Evolutionary conservation across 345 rosid species (phyloP).

Genomic region (Brassica nigra): DNA sequence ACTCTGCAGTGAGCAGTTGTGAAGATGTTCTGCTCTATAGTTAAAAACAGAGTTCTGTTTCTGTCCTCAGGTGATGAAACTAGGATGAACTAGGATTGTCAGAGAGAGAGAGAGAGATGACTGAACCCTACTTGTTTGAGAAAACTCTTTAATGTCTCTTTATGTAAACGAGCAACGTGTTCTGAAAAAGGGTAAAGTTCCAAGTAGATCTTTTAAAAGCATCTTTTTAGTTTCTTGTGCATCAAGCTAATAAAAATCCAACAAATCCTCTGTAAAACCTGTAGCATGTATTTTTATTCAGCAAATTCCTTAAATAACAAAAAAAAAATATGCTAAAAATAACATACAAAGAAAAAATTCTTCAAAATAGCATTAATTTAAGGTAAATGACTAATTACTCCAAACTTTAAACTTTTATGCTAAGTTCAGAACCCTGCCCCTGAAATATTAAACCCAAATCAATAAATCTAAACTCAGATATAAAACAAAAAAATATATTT

Average conservation of each 20-base stretch:
- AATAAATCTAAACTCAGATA: too few species aligned
- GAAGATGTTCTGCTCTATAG: constrained; percentile 34
- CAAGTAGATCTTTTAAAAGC: neutral
- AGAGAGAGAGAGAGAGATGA: constrained; percentile 26
- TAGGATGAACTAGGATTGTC: constrained; percentile 15
- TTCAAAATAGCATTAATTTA: too few species aligned
- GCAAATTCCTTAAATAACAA: too few species aligned
- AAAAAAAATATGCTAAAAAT: too few species aligned
- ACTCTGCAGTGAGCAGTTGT: constrained; percentile 57
- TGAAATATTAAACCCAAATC: too few species aligned
- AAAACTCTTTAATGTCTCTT: neutral
- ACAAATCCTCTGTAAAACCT: constrained; percentile 58
- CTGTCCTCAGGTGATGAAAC: neutral
- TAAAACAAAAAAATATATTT: too few species aligned
- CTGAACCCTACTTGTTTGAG: constrained; percentile 23
- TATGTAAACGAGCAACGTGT: constrained; percentile 31
- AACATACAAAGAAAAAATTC: too few species aligned
- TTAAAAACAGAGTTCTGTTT: constrained; percentile 22
- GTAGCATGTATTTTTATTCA: neutral
- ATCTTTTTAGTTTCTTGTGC: constrained; percentile 5
- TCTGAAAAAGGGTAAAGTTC: neutral
- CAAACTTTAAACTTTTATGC: too few species aligned
- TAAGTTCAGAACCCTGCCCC: too few species aligned
- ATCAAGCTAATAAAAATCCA: constrained; percentile 38
- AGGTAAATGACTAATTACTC: too few species aligned